Evolutionary conservation across 1,284 basidiomycete species (phyloP), one percentile per base, ranked within the genome.

Genomic region (Apiotrichum sp.): DNA sequence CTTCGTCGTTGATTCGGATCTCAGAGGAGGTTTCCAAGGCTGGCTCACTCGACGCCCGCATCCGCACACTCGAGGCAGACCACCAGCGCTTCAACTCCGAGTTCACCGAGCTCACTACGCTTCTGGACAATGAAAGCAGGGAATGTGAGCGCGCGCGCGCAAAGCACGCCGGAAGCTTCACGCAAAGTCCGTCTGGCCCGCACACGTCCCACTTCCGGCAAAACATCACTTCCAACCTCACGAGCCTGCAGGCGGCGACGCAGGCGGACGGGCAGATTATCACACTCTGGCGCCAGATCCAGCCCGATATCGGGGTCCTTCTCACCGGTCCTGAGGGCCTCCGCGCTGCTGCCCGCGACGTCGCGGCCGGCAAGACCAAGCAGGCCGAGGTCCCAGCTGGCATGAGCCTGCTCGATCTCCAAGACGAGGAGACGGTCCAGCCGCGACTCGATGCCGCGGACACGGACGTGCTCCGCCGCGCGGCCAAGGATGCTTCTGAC

Each of bases 141-240:
- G 89, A 91, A 53, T 93, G 89, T 71, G 90, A 93, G 75, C 80
- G 83, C 48, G 84, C 86, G 82, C 79, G 90, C 53, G 79, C 93
- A 57, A 87, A 88, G 72, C 92, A 91, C 72, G 87, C 88, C 36
- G 88, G 93, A 65, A 73, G 84, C 41, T 98, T 92, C 86, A 87
- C 86, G 8, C 95, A 98, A 74, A 82, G 83, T n/a, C 95, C 95
- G 0, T 86, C 87, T 1, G 85, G 86, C 0, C 80, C 82, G 0
- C 78, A 85, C 59, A 89, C 87, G 36, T 86, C 87, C 70, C 77
- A 81, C 1, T 74, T 89, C 59, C 82, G 93, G 10, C 83, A 84
- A 56, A 92, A 91, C 66, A 77, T 98, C 53, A 90, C 89, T 68
- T 82, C 84, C 10, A 89, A 95, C 68, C 77, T 83, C 32, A 80